A percentile compares a stretch with the other conserved stretches of the same genome.
Evolutionary conservation across 1,139 yeast genomes (phyloP).

Genomic region (Spathaspora sp.): DNA sequence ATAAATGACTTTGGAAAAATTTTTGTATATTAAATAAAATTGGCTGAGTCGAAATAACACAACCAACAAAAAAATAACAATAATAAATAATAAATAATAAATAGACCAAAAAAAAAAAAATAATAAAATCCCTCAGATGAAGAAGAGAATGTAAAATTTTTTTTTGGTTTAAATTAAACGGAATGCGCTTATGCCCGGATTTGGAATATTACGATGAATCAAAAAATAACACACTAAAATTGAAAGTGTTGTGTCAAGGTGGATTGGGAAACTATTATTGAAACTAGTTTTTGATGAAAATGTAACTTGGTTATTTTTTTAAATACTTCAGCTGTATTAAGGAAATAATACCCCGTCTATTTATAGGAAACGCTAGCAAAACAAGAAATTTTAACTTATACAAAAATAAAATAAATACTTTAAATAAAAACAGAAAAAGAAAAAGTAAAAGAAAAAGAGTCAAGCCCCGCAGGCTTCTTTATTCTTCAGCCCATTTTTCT

Average conservation of each 20-base stretch:
- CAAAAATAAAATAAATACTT: neutral
- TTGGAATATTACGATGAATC: neutral
- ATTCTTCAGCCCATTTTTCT: neutral
- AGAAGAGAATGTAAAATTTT: neutral
- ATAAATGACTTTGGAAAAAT: neutral
- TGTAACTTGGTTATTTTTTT: neutral
- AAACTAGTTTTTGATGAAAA: neutral
- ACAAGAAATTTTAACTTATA: neutral
- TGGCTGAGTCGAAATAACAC: neutral
- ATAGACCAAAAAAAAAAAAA: neutral
- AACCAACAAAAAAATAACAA: too few species aligned
- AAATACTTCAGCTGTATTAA: neutral
- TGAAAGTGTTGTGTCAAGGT: neutral
- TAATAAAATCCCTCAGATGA: neutral
- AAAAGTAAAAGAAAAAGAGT: neutral
- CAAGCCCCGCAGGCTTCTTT: conserved; percentile 1
- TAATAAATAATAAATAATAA: neutral
- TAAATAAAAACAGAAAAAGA: too few species aligned
- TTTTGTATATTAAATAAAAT: neutral
- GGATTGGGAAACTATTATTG: neutral
- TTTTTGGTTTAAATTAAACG: neutral
- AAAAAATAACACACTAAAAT: neutral
- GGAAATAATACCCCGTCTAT: neutral
- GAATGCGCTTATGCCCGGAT: neutral
- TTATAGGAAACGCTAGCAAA: neutral